A percentile compares a stretch with the other conserved stretches of the same genome.
These are phyloP conservation scores for Kwoniella pini DNA, from an alignment of 768 basidiomycete genomes.

Conservation along the genomic window DNA sequence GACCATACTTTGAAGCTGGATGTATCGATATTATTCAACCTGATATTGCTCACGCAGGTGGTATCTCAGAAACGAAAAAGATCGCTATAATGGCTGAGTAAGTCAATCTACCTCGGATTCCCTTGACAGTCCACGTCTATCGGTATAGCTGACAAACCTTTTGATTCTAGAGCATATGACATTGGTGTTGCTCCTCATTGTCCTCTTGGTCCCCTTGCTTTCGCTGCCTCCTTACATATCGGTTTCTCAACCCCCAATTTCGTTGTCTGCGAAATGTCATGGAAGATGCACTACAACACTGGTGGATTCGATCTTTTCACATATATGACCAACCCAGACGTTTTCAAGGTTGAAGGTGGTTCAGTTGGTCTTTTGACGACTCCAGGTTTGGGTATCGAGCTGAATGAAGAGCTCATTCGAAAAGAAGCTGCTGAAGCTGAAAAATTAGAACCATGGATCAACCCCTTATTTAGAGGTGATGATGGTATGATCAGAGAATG, in stretches of 20 bases:
- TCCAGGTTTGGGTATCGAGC: constrained; percentile 51
- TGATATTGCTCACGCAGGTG: constrained; percentile 51
- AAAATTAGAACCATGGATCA: constrained; percentile 50
- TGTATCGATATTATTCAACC: constrained; percentile 52
- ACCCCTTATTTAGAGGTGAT: constrained; percentile 50
- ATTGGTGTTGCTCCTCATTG: constrained; percentile 72
- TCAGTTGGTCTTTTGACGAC: constrained; percentile 41
- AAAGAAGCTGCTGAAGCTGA: constrained; percentile 39
- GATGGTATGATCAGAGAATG: constrained; percentile 51
- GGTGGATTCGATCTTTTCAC: constrained; percentile 52
- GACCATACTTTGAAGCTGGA: constrained; percentile 51
- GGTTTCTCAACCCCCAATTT: constrained; percentile 65
- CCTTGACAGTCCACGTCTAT: not conserved
- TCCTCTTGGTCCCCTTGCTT: constrained; percentile 65
- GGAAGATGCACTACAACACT: constrained; percentile 53
- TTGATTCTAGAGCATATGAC: constrained; percentile 60
- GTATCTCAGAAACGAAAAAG: constrained; percentile 51
- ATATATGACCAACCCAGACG: constrained; percentile 52
- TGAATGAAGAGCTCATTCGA: constrained; percentile 52
- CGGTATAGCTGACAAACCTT: not conserved
- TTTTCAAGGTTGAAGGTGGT: constrained; percentile 50
- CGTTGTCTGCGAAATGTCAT: constrained; percentile 52
- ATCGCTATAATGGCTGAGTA: constrained; percentile 52
- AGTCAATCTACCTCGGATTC: constrained; percentile 4
- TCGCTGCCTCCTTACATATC: constrained; percentile 70